Evolutionary conservation across 352 stramenopile species (phyloP).

Genomic region (Phytophthora quininea): DNA sequence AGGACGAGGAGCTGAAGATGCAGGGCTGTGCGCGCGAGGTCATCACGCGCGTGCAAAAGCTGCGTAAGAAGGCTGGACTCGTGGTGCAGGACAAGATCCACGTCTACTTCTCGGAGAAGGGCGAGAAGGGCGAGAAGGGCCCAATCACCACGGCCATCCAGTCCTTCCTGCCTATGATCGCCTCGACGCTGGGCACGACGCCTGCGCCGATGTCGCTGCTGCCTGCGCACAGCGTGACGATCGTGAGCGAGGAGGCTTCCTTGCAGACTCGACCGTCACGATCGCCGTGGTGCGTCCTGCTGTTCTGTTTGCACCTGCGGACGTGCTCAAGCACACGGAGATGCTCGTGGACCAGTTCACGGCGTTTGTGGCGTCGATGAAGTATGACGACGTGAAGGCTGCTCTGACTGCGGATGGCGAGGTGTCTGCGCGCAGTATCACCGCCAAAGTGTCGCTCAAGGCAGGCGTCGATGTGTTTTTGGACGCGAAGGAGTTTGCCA

Average conservation of each 20-base stretch:
- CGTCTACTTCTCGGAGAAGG: constrained; percentile 92
- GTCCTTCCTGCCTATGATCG: constrained; percentile 63
- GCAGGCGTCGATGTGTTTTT: constrained; percentile 76
- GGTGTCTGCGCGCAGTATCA: constrained; percentile 53
- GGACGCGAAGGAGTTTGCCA: constrained; percentile 72
- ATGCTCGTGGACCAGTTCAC: constrained; percentile 56
- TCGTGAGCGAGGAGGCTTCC: constrained; percentile 72
- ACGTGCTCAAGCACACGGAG: constrained; percentile 51
- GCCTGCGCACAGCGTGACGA: constrained; percentile 67
- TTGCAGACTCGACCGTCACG: constrained; percentile 69
- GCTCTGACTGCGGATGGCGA: constrained; percentile 33
- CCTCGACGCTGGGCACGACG: constrained; percentile 58
- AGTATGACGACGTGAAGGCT: constrained; percentile 81
- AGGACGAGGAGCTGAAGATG: constrained; percentile 95
- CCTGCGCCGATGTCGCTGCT: constrained; percentile 66
- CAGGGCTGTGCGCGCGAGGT: constrained; percentile 95
- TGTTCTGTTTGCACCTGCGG: constrained; percentile 69
- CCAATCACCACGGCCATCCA: constrained; percentile 70
- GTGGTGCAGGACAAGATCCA: constrained; percentile 96
- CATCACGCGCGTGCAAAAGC: constrained; percentile 98
- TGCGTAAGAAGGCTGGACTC: constrained; percentile 96
- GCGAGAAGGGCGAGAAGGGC: constrained; percentile 26
- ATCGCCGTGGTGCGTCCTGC: constrained; percentile 73
- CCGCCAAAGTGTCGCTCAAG: constrained; percentile 52
- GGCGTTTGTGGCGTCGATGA: constrained; percentile 78